Evolutionary conservation across 2,329 filamentous ascomycete genomes (phyloP).

Genomic region (Byssochlamys sp.): DNA sequence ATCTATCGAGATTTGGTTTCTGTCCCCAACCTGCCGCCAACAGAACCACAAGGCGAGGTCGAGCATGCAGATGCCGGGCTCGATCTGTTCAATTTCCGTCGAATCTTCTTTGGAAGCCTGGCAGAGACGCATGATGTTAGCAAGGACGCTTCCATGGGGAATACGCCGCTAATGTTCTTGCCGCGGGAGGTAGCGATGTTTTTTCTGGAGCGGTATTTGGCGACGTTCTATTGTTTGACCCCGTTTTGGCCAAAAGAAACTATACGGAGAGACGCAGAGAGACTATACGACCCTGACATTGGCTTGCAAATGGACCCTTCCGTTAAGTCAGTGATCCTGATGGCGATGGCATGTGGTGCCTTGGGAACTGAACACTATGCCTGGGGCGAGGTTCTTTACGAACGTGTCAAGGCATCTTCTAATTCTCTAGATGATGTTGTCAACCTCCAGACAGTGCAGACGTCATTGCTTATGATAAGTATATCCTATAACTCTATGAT

Average conservation of each 20-base stretch:
- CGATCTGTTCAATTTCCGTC: constrained; percentile 29
- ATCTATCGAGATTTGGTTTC: constrained; percentile 26
- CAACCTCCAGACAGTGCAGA: constrained; percentile 36
- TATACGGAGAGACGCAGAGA: constrained; percentile 27
- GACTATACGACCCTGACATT: constrained; percentile 19
- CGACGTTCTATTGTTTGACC: constrained; percentile 31
- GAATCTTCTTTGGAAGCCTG: constrained; percentile 34
- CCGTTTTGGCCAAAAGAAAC: constrained; percentile 28
- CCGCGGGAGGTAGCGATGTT: constrained; percentile 29
- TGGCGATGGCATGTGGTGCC: constrained; percentile 30
- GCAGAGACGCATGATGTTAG: constrained; percentile 24
- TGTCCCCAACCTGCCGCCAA: constrained; percentile 3
- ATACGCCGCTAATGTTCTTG: constrained; percentile 27
- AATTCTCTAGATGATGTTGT: constrained; percentile 35
- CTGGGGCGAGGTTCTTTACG: constrained; percentile 34
- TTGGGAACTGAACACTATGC: constrained; percentile 31
- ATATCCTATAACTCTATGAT: not conserved
- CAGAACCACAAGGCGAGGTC: constrained; percentile 20
- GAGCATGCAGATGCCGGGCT: constrained; percentile 30
- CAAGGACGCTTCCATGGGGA: constrained; percentile 6
- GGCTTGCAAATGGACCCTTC: constrained; percentile 18
- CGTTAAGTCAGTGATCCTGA: constrained; percentile 28
- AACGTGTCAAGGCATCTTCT: constrained; percentile 34
- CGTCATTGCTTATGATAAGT: constrained; percentile 40
- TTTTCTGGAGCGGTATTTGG: constrained; percentile 34